phyloP scores from a whole-genome alignment of 805 yeast genomes.

The Candida pseudoglaebosa region DNA sequence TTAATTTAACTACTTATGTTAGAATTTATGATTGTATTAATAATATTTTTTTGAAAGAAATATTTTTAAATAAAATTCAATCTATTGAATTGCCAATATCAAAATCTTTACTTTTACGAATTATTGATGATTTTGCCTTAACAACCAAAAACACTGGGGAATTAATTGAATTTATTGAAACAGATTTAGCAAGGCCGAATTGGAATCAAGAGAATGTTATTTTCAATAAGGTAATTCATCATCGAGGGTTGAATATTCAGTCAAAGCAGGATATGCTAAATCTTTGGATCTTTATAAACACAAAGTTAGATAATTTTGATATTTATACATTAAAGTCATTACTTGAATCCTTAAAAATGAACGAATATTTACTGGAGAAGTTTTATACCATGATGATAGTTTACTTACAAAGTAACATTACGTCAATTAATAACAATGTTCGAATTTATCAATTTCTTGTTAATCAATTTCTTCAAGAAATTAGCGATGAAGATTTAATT shows the following conservation, averaged over 20 bases:
- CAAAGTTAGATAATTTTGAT: neutral
- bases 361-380: slow-evolving; percentile 2
- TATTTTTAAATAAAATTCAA: slow-evolving; percentile 28
- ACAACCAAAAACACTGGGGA: slow-evolving; percentile 25
- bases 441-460: slow-evolving; percentile 5
- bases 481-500: neutral
- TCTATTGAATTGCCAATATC: slow-evolving; percentile 31
- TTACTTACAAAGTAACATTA: neutral
- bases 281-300: slow-evolving; percentile 2
- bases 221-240: slow-evolving; percentile 24
- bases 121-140: slow-evolving; percentile 32
- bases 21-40: slow-evolving; percentile 34
- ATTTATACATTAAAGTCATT: slow-evolving; percentile 5
- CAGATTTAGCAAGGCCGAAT: slow-evolving; percentile 22
- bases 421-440: neutral
- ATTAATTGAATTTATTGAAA: slow-evolving; percentile 30
- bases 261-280: neutral
- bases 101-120: slow-evolving; percentile 23
- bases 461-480: slow-evolving; percentile 3
- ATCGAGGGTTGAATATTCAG: slow-evolving; percentile 8
- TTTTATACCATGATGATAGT: slow-evolving; percentile 1
- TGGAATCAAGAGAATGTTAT: slow-evolving; percentile 30
- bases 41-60: slow-evolving; percentile 37
- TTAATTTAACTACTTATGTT: slow-evolving; percentile 33
- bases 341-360: slow-evolving; percentile 5